Base-by-base conservation (phyloP, 495 filamentous ascomycete species). In the Cudoniella acicularis region DNA sequence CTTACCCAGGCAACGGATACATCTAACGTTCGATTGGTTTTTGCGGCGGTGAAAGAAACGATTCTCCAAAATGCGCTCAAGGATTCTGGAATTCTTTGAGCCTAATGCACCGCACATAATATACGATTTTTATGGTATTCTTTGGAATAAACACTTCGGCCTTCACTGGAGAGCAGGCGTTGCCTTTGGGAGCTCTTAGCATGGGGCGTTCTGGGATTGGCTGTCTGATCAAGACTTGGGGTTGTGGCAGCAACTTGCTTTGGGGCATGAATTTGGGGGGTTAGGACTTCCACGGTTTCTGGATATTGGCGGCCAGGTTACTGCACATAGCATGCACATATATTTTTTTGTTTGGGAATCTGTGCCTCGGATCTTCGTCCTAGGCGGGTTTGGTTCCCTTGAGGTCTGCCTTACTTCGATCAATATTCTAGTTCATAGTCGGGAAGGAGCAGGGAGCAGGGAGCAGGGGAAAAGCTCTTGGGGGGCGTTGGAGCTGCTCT, bases 1-100 rank as follows among this genome's bases (percentile, higher is more conserved):
- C 81, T 98, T 49, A 98, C 94, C 27, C 94, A 98, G 86, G 94
- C 94, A 18, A 98, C 94, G 56, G 94, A 98, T 69, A 98, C 94
- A 0, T 96, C 91, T 43, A 98, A 98, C 71, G 96, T 98, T 69
- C 90, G 94, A 41, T 79, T 98, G 17, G 94, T 98, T 30, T 98
- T 98, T 72, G 94, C 94, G 27, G 94, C 94, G 2, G 94, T 98
- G 41, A 98, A 98, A 73, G 94, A 98, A 75, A 98, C 94, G 26
- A 98, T 98, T 62, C 80, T 98, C 47, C 95, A 98, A 73, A 98
- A 98, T 71, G 94, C 94, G 21, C 78, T 98, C 68, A 96, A 94
- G 77, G 94, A 98, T 71, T 97, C 94, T 3, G 94, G 94, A 62
- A 98, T 98, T 72, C 82, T 98, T 69, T 97, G 77, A 87, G 51